Evolutionary conservation across 805 yeast species (phyloP).

Genomic region (Wickerhamiella vanderwaltii): DNA sequence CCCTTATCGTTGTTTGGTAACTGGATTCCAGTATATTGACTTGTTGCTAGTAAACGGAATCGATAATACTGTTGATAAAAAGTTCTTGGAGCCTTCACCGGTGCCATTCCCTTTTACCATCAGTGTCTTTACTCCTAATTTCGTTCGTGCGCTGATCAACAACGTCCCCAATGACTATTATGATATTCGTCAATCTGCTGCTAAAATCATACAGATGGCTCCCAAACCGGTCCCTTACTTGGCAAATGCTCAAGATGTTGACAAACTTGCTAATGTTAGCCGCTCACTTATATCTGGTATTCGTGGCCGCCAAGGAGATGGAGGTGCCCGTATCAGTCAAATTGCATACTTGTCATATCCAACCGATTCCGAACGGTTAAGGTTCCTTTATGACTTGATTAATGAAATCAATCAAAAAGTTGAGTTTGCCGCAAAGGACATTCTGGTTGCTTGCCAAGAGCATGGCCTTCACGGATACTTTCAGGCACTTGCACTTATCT

Average conservation of each 20-base stretch:
- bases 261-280: constrained; percentile 22
- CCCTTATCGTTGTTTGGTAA: constrained; percentile 41
- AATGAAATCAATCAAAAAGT: constrained; percentile 25
- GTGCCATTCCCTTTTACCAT: constrained; percentile 40
- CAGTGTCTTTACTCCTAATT: constrained; percentile 31
- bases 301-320: constrained; percentile 57
- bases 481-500: constrained; percentile 41
- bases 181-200: constrained; percentile 52
- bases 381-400: constrained; percentile 28
- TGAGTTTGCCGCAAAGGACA: constrained; percentile 27
- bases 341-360: constrained; percentile 32
- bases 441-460: constrained; percentile 35
- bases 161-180: constrained; percentile 60
- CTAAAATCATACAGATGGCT: constrained; percentile 36
- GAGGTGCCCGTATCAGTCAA: constrained; percentile 59
- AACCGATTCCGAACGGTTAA: constrained; percentile 6
- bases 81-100: constrained; percentile 32
- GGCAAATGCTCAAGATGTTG: constrained; percentile 18
- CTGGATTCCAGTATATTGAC: constrained; percentile 38
- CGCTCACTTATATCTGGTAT: constrained; percentile 25
- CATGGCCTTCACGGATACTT: constrained; percentile 60
- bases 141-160: constrained; percentile 43
- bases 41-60: constrained; percentile 43
- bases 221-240: constrained; percentile 28
- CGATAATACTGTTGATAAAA: constrained; percentile 34